Conservation (phyloP, 176 grass and related monocot genomes). For the Oropetium thomaeum region DNA sequence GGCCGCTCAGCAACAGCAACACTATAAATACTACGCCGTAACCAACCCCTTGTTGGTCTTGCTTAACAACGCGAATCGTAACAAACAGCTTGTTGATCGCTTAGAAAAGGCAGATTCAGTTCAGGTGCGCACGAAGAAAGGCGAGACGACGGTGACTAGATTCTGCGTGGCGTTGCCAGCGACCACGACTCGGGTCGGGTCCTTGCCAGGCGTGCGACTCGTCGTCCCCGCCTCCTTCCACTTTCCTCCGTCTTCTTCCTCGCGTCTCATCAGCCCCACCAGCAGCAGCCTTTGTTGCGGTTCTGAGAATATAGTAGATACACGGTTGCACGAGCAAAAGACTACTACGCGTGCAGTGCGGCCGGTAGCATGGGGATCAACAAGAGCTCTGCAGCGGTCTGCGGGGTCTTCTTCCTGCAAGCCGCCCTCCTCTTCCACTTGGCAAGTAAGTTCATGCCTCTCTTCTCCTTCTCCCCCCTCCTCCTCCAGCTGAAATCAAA, state of each 20-base stretch:
- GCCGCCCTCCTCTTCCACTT: conserved; percentile 27
- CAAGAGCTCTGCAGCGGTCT: conserved; percentile 1
- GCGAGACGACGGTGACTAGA: conserved; percentile 12
- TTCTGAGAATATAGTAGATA: no score
- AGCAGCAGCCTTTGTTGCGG: no score
- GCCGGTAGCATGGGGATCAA: conserved; percentile 18
- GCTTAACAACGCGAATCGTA: background rate
- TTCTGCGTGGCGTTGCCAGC: background rate
- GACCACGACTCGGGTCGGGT: conserved; percentile 21
- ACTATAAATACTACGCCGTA: background rate
- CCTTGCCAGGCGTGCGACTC: conserved; percentile 22
- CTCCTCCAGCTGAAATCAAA: background rate
- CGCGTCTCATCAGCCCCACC: background rate
- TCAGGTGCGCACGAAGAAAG: background rate
- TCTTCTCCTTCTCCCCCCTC: background rate
- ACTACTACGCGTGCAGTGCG: no score
- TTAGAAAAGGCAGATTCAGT: background rate
- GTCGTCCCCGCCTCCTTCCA: background rate
- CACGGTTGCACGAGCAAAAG: no score
- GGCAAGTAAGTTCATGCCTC: conserved; percentile 37
- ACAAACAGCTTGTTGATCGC: no score
- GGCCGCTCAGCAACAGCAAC: no score
- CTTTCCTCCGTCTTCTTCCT: background rate
- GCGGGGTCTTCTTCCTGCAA: conserved; percentile 22
- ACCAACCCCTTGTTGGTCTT: background rate